phyloP scores from a whole-genome alignment of 2,329 filamentous ascomycete genomes.

The Fusarium pseudonygamai region DNA sequence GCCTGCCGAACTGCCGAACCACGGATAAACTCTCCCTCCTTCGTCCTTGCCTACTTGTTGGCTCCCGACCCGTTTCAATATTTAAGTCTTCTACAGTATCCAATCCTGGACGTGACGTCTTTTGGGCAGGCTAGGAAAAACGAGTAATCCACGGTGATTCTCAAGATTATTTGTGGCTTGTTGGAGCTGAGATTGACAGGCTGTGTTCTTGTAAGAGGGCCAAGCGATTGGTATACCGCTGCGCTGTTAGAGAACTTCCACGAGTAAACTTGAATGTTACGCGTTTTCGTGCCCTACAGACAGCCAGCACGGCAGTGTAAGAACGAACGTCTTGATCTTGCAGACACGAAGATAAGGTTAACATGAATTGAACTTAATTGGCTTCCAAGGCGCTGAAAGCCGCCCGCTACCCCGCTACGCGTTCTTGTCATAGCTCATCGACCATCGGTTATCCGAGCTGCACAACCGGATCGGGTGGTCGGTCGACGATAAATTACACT shows the following conservation, averaged over 20 bases:
- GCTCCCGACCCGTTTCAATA: too few relatives aligned
- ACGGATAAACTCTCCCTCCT: too few relatives aligned
- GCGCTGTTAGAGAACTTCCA: fast-evolving
- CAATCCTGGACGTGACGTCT: too few relatives aligned
- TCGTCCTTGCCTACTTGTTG: too few relatives aligned
- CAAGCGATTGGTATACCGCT: neutral
- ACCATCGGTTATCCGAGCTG: neutral
- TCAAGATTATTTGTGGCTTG: too few relatives aligned
- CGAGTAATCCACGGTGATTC: fast-evolving
- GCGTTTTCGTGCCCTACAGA: neutral
- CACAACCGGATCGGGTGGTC: neutral
- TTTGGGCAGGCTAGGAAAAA: too few relatives aligned
- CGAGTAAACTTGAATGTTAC: neutral
- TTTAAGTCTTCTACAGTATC: too few relatives aligned
- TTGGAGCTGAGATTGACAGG: too few relatives aligned
- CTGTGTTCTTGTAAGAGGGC: too few relatives aligned
- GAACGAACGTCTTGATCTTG: neutral
- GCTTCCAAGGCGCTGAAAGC: neutral
- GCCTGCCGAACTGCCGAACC: too few relatives aligned
- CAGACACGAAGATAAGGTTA: neutral
- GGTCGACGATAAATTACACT: neutral
- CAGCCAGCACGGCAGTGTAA: neutral
- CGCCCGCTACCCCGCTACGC: neutral
- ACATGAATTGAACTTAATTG: neutral
- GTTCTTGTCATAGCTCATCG: neutral